Percentiles rank a stretch among this genome's conserved stretches.
Conservation (phyloP, 164 flowering plant species). For the Sextonia rubra region DNA sequence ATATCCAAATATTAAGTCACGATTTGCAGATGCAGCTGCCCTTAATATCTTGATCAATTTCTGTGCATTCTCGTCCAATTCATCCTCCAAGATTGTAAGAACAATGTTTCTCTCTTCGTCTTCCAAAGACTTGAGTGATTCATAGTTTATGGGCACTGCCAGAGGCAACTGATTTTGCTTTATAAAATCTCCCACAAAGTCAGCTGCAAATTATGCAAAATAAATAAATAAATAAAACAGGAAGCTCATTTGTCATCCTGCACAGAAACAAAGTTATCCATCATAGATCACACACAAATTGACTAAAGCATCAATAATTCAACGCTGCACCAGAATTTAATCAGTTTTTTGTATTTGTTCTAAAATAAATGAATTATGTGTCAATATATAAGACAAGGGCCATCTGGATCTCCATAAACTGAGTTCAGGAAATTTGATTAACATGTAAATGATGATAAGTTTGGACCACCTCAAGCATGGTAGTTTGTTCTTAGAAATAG, state of each 20-base stretch:
- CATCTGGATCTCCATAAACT: too few relatives aligned
- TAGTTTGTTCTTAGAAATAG: too few relatives aligned
- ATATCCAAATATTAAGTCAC: slow-evolving; percentile 79
- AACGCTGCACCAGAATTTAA: too few relatives aligned
- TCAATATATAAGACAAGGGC: too few relatives aligned
- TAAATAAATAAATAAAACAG: not conserved
- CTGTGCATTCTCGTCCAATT: slow-evolving; percentile 51
- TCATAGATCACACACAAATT: not conserved
- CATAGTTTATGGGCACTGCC: slow-evolving; percentile 63
- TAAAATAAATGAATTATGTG: too few relatives aligned
- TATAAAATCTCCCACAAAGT: slow-evolving; percentile 69
- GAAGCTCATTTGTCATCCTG: not conserved
- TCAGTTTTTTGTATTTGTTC: too few relatives aligned
- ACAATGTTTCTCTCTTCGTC: slow-evolving; percentile 85
- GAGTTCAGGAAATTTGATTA: too few relatives aligned
- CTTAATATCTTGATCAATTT: slow-evolving; percentile 61
- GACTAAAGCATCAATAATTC: not conserved
- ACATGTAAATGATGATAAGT: too few relatives aligned
- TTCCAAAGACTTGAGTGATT: slow-evolving; percentile 63
- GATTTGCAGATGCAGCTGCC: slow-evolving; percentile 95
- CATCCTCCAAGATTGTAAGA: slow-evolving; percentile 72
- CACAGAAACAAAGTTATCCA: not conserved
- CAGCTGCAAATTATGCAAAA: slow-evolving; percentile 39
- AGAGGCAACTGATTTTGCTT: slow-evolving; percentile 74
- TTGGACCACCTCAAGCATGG: too few relatives aligned